Percentiles rank a stretch among this genome's conserved stretches.
Conservation (phyloP, 331 rosid genomes). For the Rosa hybrid region DNA sequence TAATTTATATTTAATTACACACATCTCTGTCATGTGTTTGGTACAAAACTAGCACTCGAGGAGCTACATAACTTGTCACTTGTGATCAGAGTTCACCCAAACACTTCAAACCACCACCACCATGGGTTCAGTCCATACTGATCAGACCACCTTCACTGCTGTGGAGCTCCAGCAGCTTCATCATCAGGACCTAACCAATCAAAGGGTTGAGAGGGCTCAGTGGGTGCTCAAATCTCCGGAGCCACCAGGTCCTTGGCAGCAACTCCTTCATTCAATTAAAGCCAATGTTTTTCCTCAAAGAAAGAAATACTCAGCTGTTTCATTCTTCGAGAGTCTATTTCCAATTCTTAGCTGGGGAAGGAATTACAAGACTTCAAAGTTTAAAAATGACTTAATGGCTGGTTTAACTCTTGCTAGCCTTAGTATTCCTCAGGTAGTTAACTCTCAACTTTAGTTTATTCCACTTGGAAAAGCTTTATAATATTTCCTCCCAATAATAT, state of each 20-base stretch:
- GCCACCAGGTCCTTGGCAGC: constrained; percentile 54
- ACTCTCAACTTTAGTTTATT: neutral
- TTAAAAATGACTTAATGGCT: constrained; percentile 68
- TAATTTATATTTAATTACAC: neutral
- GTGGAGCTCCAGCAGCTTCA: constrained; percentile 40
- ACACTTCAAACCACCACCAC: constrained; percentile 44
- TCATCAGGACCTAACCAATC: constrained; percentile 28
- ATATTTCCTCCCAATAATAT: neutral
- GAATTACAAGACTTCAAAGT: constrained; percentile 57
- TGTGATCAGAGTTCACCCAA: constrained; percentile 42
- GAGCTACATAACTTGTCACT: constrained; percentile 7
- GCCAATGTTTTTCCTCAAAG: constrained; percentile 36
- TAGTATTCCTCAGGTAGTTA: constrained; percentile 87
- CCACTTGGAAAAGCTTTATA: neutral
- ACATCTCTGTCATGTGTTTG: constrained; percentile 13
- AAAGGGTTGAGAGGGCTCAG: constrained; percentile 36
- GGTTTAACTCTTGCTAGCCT: constrained; percentile 93
- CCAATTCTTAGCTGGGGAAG: constrained; percentile 73
- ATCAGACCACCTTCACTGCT: constrained; percentile 14
- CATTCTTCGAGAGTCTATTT: constrained; percentile 45
- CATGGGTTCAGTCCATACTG: constrained; percentile 42
- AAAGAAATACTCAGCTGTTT: constrained; percentile 22
- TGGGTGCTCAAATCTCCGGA: constrained; percentile 64
- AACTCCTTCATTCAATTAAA: constrained; percentile 38
- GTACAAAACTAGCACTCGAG: neutral